Evolutionary conservation across 2,329 filamentous ascomycete species (phyloP).

Genomic region (Xylaria sp.): DNA sequence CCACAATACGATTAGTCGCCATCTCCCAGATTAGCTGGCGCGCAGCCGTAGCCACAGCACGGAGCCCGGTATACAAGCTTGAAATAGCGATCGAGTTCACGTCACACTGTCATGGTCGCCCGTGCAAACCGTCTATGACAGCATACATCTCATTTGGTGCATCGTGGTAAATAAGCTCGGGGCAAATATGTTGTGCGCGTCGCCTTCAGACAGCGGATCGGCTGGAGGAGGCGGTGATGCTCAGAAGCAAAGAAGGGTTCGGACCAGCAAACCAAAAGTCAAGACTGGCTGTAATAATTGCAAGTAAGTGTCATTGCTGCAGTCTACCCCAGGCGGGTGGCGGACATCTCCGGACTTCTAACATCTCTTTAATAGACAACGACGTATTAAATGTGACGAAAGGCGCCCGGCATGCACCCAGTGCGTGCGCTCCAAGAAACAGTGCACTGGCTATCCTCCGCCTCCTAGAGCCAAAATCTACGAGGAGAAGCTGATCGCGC

Average conservation of each 20-base stretch:
- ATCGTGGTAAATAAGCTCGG: slow-evolving; percentile 14
- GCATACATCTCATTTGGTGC: slow-evolving; percentile 1
- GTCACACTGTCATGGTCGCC: slow-evolving; percentile 28
- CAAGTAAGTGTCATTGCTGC: slow-evolving; percentile 64
- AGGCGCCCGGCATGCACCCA: slow-evolving; percentile 68
- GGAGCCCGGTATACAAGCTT: slow-evolving; percentile 14
- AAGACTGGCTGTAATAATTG: slow-evolving; percentile 74
- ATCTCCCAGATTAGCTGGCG: slow-evolving; percentile 6
- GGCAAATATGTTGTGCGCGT: slow-evolving; percentile 18
- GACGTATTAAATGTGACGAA: slow-evolving; percentile 75
- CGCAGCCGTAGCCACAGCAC: slow-evolving; percentile 13
- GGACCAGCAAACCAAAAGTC: slow-evolving; percentile 69
- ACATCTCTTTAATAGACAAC: slow-evolving; percentile 55
- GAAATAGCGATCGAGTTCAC: slow-evolving; percentile 11
- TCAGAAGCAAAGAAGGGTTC: slow-evolving; percentile 55
- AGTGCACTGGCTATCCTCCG: slow-evolving; percentile 71
- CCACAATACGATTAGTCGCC: slow-evolving; percentile 14
- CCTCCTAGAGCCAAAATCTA: slow-evolving; percentile 60
- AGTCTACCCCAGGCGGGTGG: background rate
- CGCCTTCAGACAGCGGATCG: slow-evolving; percentile 25
- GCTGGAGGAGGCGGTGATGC: slow-evolving; percentile 31
- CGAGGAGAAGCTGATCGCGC: slow-evolving; percentile 54
- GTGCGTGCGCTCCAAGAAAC: slow-evolving; percentile 67
- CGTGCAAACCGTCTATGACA: slow-evolving; percentile 18
- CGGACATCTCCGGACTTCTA: slow-evolving; percentile 13